Conservation (phyloP, 1,284 basidiomycete genomes). For the Cutaneotrichosporon cutaneum region DNA sequence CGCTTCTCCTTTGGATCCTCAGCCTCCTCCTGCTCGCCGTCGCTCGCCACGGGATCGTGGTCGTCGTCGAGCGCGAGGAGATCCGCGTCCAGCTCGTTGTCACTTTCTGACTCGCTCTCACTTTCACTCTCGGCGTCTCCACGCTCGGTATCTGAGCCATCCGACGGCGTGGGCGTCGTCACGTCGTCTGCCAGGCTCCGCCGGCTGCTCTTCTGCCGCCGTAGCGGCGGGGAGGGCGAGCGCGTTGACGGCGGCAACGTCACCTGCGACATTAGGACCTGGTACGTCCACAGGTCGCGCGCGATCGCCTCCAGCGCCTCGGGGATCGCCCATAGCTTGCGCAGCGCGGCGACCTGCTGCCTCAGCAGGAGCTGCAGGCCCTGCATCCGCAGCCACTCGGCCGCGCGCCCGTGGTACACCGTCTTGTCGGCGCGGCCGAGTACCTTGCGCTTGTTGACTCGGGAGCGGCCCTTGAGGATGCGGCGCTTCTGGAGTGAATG, state of each 20-base stretch:
- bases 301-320: conserved; percentile 76
- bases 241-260: conserved; percentile 50
- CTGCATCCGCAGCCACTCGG: conserved; percentile 73
- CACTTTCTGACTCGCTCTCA: conserved; percentile 25
- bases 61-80: conserved; percentile 24
- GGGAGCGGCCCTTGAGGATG: conserved; percentile 25
- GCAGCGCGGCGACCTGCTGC: conserved; percentile 68
- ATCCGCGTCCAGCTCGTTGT: background rate
- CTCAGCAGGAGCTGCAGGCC: conserved; percentile 75
- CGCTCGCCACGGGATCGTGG: conserved; percentile 40
- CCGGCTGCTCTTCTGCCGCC: background rate
- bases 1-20: background rate
- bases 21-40: conserved; percentile 15
- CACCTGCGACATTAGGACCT: conserved; percentile 59
- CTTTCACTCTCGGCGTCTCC: conserved; percentile 5
- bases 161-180: conserved; percentile 5
- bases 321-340: conserved; percentile 67
- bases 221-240: background rate
- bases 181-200: background rate
- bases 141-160: background rate
- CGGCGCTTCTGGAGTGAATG: conserved; percentile 42
- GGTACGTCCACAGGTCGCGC: conserved; percentile 75
- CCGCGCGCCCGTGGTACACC: conserved; percentile 79
- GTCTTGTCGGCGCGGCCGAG: conserved; percentile 34
- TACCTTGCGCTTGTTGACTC: conserved; percentile 33